phyloP scores from a whole-genome alignment of 192 early-diverging fungal species.

The Backusella luteola region DNA sequence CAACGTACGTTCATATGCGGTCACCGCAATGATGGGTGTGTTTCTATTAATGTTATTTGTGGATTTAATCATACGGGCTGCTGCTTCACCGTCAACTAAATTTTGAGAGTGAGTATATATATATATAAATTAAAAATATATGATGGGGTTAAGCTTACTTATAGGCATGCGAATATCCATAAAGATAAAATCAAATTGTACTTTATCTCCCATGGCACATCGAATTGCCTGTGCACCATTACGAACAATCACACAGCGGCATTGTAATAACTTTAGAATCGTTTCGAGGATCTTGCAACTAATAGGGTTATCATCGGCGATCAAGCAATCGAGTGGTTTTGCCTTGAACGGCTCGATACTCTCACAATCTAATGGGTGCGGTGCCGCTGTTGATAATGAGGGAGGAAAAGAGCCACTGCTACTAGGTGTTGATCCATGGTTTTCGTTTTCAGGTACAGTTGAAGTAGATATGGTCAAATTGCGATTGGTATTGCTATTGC shows the following conservation, averaged over 20 bases:
- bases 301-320: slow-evolving; percentile 93
- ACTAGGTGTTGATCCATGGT: background rate
- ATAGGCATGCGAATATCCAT: slow-evolving; percentile 95
- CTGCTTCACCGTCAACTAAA: slow-evolving; percentile 87
- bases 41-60: slow-evolving; percentile 82
- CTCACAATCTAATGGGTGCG: background rate
- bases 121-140: background rate
- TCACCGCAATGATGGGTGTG: slow-evolving; percentile 82
- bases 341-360: too few species aligned
- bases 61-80: slow-evolving; percentile 93
- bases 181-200: slow-evolving; percentile 92
- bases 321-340: slow-evolving; percentile 55
- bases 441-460: background rate
- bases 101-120: background rate
- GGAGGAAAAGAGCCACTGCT: background rate
- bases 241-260: slow-evolving; percentile 80
- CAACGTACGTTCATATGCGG: slow-evolving; percentile 65
- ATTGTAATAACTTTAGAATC: slow-evolving; percentile 71
- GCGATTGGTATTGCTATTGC: background rate
- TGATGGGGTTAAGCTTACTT: slow-evolving; percentile 49
- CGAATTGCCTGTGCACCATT: slow-evolving; percentile 92
- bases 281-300: slow-evolving; percentile 88
- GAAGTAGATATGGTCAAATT: background rate
- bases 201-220: slow-evolving; percentile 77
- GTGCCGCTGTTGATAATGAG: background rate